A percentile compares a stretch with the other conserved stretches of the same genome.
These are phyloP conservation scores for Stenocarpella maydis DNA, from an alignment of 2,329 filamentous ascomycete species.

Conservation along the genomic window DNA sequence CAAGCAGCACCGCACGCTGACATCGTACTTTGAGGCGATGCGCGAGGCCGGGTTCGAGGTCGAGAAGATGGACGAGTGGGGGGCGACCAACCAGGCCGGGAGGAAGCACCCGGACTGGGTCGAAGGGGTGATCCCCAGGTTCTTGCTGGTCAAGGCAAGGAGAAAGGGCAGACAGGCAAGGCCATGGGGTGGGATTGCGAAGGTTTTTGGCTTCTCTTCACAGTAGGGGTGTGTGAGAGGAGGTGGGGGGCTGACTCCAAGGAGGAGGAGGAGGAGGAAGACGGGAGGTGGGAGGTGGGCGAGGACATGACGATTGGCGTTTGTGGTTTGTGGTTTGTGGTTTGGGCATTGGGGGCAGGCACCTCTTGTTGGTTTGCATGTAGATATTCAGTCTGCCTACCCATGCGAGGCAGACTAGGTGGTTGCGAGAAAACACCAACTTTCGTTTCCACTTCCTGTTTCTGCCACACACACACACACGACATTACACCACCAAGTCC, in stretches of 20 bases:
- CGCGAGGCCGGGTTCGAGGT: conserved; percentile 48
- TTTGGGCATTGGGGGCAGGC: conserved; percentile 4
- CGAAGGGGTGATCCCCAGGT: conserved; percentile 36
- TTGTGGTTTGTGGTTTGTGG: no score
- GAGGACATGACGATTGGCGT: neutral
- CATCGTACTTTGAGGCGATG: conserved; percentile 50
- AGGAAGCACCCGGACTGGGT: conserved; percentile 39
- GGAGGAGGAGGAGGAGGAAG: neutral
- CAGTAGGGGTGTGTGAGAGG: conserved; percentile 1
- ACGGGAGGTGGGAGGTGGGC: neutral
- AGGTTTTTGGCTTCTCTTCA: conserved; percentile 21
- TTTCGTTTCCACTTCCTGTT: neutral
- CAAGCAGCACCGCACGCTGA: conserved; percentile 57
- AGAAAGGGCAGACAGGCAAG: conserved; percentile 31
- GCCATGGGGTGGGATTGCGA: conserved; percentile 6
- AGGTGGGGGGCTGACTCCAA: neutral
- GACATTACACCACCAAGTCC: no score
- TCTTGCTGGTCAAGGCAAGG: conserved; percentile 35
- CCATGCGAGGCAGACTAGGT: neutral
- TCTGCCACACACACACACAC: neutral
- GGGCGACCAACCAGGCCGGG: conserved; percentile 36
- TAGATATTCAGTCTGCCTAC: neutral
- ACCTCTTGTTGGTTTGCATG: neutral
- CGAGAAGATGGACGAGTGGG: conserved; percentile 51
- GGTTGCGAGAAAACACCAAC: conserved; percentile 17